A percentile compares a stretch with the other conserved stretches of the same genome.
phyloP scores from a whole-genome alignment of 106 monocot species.

The Phalaenopsis equestris region DNA sequence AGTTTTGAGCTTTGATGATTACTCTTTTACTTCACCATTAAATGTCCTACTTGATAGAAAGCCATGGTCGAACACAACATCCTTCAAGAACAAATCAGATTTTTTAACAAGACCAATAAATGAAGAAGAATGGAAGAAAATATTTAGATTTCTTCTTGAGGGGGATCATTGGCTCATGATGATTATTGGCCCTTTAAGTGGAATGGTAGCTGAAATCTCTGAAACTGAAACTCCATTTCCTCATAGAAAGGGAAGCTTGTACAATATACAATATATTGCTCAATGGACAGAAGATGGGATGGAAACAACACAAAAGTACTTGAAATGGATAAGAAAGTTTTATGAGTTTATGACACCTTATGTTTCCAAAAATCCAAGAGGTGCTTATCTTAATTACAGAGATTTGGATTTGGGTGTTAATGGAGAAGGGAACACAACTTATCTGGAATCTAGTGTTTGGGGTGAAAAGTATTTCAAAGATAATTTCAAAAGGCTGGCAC shows the following conservation, averaged over 20 bases:
- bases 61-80: background rate
- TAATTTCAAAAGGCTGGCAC: constrained; percentile 23
- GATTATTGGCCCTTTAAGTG: constrained; percentile 21
- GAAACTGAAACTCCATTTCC: constrained; percentile 21
- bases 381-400: constrained; percentile 13
- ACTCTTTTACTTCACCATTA: background rate
- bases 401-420: constrained; percentile 16
- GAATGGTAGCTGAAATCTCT: constrained; percentile 13
- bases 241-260: constrained; percentile 32
- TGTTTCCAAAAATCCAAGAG: constrained; percentile 15
- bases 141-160: constrained; percentile 9
- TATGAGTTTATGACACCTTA: constrained; percentile 11
- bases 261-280: constrained; percentile 16
- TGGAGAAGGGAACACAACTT: constrained; percentile 7
- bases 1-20: constrained; percentile 9
- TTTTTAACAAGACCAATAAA: constrained; percentile 1
- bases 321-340: constrained; percentile 7
- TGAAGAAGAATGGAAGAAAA: constrained; percentile 6
- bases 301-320: background rate
- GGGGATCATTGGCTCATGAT: background rate
- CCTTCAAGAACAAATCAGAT: constrained; percentile 21
- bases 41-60: constrained; percentile 1
- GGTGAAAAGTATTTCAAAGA: constrained; percentile 27
- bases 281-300: constrained; percentile 12
- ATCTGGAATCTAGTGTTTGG: constrained; percentile 20